A percentile compares a stretch with the other conserved stretches of the same genome.
Conservation (phyloP, 139 green algal genomes). For the Eudorina sp. region DNA sequence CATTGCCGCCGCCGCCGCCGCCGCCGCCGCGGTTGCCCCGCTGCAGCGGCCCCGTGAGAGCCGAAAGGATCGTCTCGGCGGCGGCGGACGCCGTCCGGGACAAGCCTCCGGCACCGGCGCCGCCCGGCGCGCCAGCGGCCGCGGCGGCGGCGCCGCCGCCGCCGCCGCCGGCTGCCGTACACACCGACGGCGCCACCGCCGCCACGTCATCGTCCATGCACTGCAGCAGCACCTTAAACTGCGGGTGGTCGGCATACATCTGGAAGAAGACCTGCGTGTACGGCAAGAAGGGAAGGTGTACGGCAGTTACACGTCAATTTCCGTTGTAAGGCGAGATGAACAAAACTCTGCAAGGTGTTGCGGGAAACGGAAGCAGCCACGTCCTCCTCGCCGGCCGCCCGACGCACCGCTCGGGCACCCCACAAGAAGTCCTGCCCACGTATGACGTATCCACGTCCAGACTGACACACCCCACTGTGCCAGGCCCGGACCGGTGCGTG, state of each 20-base stretch:
- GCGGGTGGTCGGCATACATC: conserved; percentile 73
- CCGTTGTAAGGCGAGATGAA: too few relatives aligned
- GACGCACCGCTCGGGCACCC: too few relatives aligned
- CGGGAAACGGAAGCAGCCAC: too few relatives aligned
- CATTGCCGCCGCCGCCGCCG: not conserved
- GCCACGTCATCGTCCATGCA: conserved; percentile 65
- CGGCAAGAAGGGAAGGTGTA: not conserved
- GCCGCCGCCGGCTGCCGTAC: not conserved
- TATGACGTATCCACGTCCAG: too few relatives aligned
- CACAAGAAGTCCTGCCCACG: too few relatives aligned
- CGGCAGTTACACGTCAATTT: too few relatives aligned
- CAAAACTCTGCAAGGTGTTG: too few relatives aligned
- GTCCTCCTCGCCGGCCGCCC: too few relatives aligned
- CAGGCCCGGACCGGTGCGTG: too few relatives aligned
- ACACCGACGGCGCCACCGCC: conserved; percentile 24
- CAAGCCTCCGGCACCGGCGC: not conserved
- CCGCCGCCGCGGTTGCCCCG: not conserved
- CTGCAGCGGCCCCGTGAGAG: conserved; percentile 26
- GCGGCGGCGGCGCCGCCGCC: not conserved
- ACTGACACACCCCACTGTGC: too few relatives aligned
- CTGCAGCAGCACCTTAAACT: conserved; percentile 73
- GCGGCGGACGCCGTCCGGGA: conserved; percentile 38
- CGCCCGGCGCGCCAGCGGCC: not conserved
- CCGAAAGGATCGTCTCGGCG: conserved; percentile 15
- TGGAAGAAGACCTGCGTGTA: conserved; percentile 46